These are phyloP conservation scores for Chalciporus sphaerocephalus DNA, from an alignment of 768 basidiomycete genomes.

Conservation along the genomic window DNA sequence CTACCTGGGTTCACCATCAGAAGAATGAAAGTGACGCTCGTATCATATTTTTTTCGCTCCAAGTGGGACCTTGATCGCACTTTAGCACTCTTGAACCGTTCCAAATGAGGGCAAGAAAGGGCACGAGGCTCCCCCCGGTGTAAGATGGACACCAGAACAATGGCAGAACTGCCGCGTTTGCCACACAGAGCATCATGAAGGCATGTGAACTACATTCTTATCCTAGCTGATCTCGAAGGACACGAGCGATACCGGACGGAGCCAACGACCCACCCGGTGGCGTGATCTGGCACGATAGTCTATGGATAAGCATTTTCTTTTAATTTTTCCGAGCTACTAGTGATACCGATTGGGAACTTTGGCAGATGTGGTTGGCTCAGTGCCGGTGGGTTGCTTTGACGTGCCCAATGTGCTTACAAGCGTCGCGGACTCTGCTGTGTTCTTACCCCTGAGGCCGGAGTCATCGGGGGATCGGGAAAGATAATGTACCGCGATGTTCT, in stretches of 20 bases:
- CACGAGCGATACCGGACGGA: constrained; percentile 4
- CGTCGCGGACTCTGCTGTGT: not conserved
- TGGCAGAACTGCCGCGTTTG: constrained; percentile 11
- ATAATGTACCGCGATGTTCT: not conserved
- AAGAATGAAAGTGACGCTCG: constrained; percentile 2
- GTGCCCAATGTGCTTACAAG: not conserved
- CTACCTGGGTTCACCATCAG: not conserved
- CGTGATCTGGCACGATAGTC: not conserved
- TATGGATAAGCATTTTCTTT: constrained; percentile 17
- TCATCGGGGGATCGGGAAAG: not conserved
- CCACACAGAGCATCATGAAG: not conserved
- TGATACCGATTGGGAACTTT: not conserved
- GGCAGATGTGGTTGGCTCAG: too few relatives aligned
- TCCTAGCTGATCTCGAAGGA: constrained; percentile 24
- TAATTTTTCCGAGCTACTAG: not conserved
- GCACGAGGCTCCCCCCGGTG: constrained; percentile 18
- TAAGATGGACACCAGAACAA: constrained; percentile 1
- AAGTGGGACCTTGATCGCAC: constrained; percentile 3
- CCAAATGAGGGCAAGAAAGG: constrained; percentile 3
- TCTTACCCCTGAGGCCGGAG: not conserved
- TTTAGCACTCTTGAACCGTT: not conserved
- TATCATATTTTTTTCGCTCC: constrained; percentile 1
- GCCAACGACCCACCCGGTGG: not conserved
- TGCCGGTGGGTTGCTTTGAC: not conserved
- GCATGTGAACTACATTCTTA: constrained; percentile 14